phyloP scores from a whole-genome alignment of 75 land plant species.

The Isoetes taiwanensis region DNA sequence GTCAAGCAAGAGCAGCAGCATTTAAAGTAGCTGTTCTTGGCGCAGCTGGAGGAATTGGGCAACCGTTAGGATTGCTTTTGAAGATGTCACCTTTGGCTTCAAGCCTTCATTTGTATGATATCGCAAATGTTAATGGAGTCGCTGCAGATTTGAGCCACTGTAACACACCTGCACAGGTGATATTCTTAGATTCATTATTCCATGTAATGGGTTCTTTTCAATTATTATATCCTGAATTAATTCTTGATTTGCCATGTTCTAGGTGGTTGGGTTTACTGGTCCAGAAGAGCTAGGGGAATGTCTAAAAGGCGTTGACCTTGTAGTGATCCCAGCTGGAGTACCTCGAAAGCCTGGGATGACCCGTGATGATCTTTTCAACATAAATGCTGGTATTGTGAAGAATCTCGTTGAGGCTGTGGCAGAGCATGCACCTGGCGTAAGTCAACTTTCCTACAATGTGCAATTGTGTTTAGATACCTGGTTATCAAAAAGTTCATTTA shows the following conservation, averaged over 20 bases:
- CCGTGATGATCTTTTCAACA: constrained; percentile 83
- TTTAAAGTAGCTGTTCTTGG: constrained; percentile 78
- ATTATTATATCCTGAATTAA: not conserved
- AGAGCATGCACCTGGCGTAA: constrained; percentile 51
- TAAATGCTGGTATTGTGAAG: constrained; percentile 78
- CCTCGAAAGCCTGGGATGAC: constrained; percentile 88
- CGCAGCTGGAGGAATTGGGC: constrained; percentile 89
- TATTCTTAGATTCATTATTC: not conserved
- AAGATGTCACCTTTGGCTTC: constrained; percentile 82
- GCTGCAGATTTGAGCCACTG: constrained; percentile 86
- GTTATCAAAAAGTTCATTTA: too few species aligned
- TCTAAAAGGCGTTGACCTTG: constrained; percentile 60
- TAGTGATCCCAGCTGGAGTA: constrained; percentile 81
- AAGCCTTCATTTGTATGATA: constrained; percentile 62
- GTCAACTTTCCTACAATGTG: not conserved
- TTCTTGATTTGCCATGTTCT: not conserved
- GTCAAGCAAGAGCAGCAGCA: constrained; percentile 41
- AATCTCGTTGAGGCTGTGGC: constrained; percentile 59
- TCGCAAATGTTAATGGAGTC: constrained; percentile 82
- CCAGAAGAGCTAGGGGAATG: constrained; percentile 41
- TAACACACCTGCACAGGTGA: constrained; percentile 61
- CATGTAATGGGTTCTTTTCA: not conserved
- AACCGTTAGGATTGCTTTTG: constrained; percentile 56
- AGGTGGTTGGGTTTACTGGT: constrained; percentile 63
- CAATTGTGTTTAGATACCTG: too few species aligned